These are phyloP conservation scores for Elsinoe fawcettii DNA, from an alignment of 2,329 filamentous ascomycete genomes.

Conservation along the genomic window DNA sequence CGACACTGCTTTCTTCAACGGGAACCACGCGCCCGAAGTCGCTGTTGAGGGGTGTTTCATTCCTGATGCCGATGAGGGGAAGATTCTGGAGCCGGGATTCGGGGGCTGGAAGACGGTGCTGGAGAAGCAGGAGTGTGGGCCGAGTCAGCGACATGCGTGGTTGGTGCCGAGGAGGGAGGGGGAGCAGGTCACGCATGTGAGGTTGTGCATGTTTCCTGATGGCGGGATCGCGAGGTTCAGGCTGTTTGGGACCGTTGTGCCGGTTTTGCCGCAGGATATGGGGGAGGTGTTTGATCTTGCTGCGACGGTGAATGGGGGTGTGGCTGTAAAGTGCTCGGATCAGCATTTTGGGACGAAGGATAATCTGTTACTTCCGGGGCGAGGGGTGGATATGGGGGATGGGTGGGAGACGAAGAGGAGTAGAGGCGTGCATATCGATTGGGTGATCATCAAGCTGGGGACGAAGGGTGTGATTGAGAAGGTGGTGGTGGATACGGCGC, in stretches of 20 bases:
- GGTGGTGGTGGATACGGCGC: slow-evolving; percentile 70
- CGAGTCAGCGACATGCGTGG: slow-evolving; percentile 67
- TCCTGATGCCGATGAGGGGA: slow-evolving; percentile 53
- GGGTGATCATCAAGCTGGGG: slow-evolving; percentile 70
- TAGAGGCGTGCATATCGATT: slow-evolving; percentile 66
- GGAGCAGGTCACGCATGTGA: slow-evolving; percentile 70
- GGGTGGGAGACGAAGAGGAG: slow-evolving; percentile 80
- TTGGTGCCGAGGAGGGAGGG: slow-evolving; percentile 48
- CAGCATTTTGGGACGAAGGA: slow-evolving; percentile 78
- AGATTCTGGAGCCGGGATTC: slow-evolving; percentile 43
- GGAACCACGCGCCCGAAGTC: slow-evolving; percentile 73
- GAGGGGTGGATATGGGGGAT: slow-evolving; percentile 79
- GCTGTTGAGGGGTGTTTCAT: slow-evolving; percentile 70
- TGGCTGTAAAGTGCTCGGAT: slow-evolving; percentile 69
- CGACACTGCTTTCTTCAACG: slow-evolving; percentile 73
- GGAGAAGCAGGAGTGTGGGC: slow-evolving; percentile 62
- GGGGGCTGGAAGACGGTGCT: slow-evolving; percentile 63
- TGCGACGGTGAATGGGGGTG: slow-evolving; percentile 68
- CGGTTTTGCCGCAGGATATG: slow-evolving; percentile 62
- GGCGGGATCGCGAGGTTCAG: slow-evolving; percentile 76
- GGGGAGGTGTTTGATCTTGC: slow-evolving; percentile 65
- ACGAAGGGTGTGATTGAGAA: slow-evolving; percentile 56
- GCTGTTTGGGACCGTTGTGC: slow-evolving; percentile 66
- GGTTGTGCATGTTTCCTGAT: slow-evolving; percentile 78
- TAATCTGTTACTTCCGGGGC: slow-evolving; percentile 69